Base-by-base conservation (phyloP, 345 rosid genomes). In the Cardamine occulta region DNA sequence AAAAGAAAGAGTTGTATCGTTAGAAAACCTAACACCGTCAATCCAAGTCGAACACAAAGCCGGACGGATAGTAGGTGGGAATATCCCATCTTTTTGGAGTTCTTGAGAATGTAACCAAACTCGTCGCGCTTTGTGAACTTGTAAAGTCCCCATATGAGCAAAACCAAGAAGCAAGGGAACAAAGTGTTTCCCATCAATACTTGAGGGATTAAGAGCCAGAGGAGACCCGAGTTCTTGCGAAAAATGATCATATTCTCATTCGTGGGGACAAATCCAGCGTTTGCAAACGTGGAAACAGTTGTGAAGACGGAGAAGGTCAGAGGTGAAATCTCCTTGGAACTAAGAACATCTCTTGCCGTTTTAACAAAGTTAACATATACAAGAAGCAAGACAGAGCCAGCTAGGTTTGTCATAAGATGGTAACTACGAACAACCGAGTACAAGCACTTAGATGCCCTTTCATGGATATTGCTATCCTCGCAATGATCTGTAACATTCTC, bases 211-310 rank as follows among this genome's bases (percentile, higher is more conserved):
- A 88, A 67, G 37, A 92, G 74, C 49, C 83, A 78, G 2, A 88
- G 79, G 1, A 92, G 84, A 2, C 88, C 88, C 0, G 96, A 79
- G 69, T 89, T 84, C 26, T 80, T 80, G 13, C 64, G 76, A 8
- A 89, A 92, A 2, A 82, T 81, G 0, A 83, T 29, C 93, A 88
- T 88, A 85, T 92, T 92, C 70, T 92, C 93, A 15, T 90, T 88
- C 0, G 88, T 90, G 0, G 97, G 97, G 2, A 87, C 57, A 28
- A 88, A 92, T 5, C 97, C 97, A 1, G 89, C 84, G 68, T 72
- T 88, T 6, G 86, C 68, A 18, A 89, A 86, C 0, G 89, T 85
- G 0, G 96, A 89, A 6, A 88, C 76, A 0, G 78, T 62, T 18
- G 87, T 82, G 81, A 92, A 89, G 47, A 88, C 8, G 0, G 89